Conservation (phyloP, 2,329 filamentous ascomycete genomes). For the Alternaria sp. region DNA sequence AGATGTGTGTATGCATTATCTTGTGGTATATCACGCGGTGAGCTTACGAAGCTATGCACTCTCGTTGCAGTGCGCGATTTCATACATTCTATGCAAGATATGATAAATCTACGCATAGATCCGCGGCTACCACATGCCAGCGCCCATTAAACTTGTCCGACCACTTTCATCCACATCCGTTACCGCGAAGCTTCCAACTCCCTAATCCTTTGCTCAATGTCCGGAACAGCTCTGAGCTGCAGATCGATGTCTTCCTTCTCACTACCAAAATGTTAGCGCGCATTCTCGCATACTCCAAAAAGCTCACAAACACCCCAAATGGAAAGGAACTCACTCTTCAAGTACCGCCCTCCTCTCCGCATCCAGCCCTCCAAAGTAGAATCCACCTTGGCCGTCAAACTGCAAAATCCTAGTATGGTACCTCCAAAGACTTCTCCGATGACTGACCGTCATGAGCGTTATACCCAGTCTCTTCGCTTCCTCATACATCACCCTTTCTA, state of each 20-base stretch:
- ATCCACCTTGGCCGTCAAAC: constrained; percentile 93
- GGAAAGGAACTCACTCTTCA: constrained; percentile 69
- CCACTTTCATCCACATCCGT: neutral
- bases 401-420: constrained; percentile 95
- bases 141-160: neutral
- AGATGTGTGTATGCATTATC: neutral
- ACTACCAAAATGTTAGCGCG: constrained; percentile 45
- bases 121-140: neutral
- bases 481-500: constrained; percentile 96
- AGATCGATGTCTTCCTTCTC: constrained; percentile 95
- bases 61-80: neutral
- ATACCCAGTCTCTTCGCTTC: constrained; percentile 90
- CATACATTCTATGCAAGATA: neutral
- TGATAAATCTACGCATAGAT: neutral
- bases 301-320: neutral
- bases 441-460: constrained; percentile 95
- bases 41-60: neutral
- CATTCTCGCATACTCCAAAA: neutral
- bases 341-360: constrained; percentile 83
- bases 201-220: constrained; percentile 81
- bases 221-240: constrained; percentile 81
- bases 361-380: constrained; percentile 87
- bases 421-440: constrained; percentile 91
- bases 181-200: constrained; percentile 65
- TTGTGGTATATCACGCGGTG: neutral